Evolutionary conservation across 345 rosid genomes (phyloP).

Genomic region (Noccaea bulbosa): DNA sequence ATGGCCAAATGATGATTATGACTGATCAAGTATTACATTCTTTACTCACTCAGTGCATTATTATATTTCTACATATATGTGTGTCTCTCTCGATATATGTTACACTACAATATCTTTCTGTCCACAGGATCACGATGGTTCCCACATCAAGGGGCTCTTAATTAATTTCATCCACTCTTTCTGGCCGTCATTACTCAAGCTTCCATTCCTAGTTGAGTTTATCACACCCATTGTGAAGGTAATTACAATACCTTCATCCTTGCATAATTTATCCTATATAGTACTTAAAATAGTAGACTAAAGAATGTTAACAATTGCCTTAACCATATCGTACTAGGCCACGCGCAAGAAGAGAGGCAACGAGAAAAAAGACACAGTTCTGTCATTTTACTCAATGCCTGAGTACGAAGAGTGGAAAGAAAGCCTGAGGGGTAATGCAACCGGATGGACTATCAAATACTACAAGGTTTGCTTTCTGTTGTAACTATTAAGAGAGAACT

Average conservation of each 20-base stretch:
- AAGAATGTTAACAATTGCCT: constrained; percentile 18
- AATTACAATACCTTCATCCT: constrained; percentile 16
- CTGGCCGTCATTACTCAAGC: constrained; percentile 91
- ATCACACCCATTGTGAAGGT: constrained; percentile 99
- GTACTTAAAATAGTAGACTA: not conserved
- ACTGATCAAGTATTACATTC: constrained; percentile 77
- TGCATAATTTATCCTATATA: not conserved
- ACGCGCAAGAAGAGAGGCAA: constrained; percentile 51
- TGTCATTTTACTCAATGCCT: constrained; percentile 91
- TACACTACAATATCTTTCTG: constrained; percentile 6
- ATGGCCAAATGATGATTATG: constrained; percentile 99
- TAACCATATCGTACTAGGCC: constrained; percentile 51
- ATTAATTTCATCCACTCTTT: constrained; percentile 93
- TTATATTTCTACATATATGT: not conserved
- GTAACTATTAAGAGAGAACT: not conserved
- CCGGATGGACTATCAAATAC: constrained; percentile 86
- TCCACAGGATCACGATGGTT: constrained; percentile 93
- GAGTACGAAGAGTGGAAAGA: constrained; percentile 89
- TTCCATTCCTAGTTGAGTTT: constrained; percentile 89
- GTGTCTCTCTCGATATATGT: not conserved
- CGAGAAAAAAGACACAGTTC: not conserved
- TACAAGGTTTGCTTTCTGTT: constrained; percentile 72
- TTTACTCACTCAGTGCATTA: not conserved
- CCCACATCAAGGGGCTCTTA: constrained; percentile 93
- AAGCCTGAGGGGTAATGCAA: constrained; percentile 65